A percentile compares a stretch with the other conserved stretches of the same genome.
Evolutionary conservation across 2,329 filamentous ascomycete species (phyloP).

Genomic region (Annulohypoxylon truncatum): DNA sequence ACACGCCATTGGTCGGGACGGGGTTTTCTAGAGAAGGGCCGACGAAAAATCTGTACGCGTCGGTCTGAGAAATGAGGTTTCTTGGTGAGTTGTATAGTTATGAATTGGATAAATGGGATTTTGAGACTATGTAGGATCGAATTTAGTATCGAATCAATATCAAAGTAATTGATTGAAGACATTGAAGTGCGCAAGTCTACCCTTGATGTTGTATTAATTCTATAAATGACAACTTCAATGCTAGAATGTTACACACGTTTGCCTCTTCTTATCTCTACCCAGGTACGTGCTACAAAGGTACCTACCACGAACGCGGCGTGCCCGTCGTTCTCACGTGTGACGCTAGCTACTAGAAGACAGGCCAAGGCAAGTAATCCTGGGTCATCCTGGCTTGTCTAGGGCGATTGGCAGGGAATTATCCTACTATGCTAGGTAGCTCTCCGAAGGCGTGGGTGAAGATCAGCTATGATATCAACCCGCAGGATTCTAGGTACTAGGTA

Average conservation of each 20-base stretch:
- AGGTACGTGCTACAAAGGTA: constrained; percentile 11
- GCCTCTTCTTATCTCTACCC: constrained; percentile 23
- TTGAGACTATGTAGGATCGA: not conserved
- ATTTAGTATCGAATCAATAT: not conserved
- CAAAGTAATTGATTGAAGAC: not conserved
- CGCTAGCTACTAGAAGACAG: constrained; percentile 26
- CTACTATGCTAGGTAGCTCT: not conserved
- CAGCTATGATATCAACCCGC: constrained; percentile 36
- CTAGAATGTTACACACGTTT: not conserved
- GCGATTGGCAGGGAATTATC: constrained; percentile 19
- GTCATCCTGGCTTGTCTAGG: not conserved
- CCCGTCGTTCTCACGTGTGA: constrained; percentile 21
- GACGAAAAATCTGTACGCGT: constrained; percentile 8
- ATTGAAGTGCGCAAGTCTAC: not conserved
- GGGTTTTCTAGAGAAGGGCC: constrained; percentile 11
- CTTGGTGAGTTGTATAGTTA: not conserved
- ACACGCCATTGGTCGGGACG: constrained; percentile 15
- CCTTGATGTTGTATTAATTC: not conserved
- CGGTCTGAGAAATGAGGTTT: constrained; percentile 14
- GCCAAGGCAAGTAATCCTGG: constrained; percentile 21
- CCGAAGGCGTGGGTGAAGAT: constrained; percentile 18
- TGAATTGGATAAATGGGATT: not conserved
- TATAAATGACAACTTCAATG: not conserved
- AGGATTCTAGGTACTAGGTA: not conserved
- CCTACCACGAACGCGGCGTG: constrained; percentile 12